These are phyloP conservation scores for Amanita brunnescens DNA, from an alignment of 768 basidiomycete genomes.

Conservation along the genomic window DNA sequence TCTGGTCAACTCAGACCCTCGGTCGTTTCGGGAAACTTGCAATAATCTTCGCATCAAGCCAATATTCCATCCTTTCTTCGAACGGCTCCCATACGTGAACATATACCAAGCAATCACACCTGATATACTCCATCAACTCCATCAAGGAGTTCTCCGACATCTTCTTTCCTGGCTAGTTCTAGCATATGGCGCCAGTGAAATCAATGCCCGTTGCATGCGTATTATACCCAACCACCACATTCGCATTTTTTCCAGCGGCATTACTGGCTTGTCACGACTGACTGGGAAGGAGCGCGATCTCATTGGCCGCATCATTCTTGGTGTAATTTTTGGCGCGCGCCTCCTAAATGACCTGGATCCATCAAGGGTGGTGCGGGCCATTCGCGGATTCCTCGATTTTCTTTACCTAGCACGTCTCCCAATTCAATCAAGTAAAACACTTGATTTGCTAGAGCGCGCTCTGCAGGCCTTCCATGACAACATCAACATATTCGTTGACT, in stretches of 20 bases:
- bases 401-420: slow-evolving; percentile 13
- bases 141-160: slow-evolving; percentile 35
- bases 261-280: slow-evolving; percentile 26
- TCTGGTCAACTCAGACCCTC: too few species aligned
- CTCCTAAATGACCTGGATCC: neutral
- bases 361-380: slow-evolving; percentile 6
- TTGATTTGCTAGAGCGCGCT: neutral
- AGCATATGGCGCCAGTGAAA: slow-evolving; percentile 12
- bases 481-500: neutral
- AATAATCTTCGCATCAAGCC: slow-evolving; percentile 11
- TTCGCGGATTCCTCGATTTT: slow-evolving; percentile 18
- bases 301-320: slow-evolving; percentile 20
- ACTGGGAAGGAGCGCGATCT: slow-evolving; percentile 29
- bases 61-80: slow-evolving; percentile 19
- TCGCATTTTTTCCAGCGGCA: slow-evolving; percentile 26
- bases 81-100: slow-evolving; percentile 22
- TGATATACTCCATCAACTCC: slow-evolving; percentile 26
- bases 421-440: slow-evolving; percentile 8
- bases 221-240: slow-evolving; percentile 15
- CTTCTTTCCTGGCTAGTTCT: slow-evolving; percentile 23
- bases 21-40: slow-evolving; percentile 8
- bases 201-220: neutral
- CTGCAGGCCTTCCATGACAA: neutral
- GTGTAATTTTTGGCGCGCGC: neutral
- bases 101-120: slow-evolving; percentile 24